Percentiles rank a stretch among this genome's conserved stretches.
Evolutionary conservation across 208 protist species (phyloP).

Genomic region (Entamoeba dispar): DNA sequence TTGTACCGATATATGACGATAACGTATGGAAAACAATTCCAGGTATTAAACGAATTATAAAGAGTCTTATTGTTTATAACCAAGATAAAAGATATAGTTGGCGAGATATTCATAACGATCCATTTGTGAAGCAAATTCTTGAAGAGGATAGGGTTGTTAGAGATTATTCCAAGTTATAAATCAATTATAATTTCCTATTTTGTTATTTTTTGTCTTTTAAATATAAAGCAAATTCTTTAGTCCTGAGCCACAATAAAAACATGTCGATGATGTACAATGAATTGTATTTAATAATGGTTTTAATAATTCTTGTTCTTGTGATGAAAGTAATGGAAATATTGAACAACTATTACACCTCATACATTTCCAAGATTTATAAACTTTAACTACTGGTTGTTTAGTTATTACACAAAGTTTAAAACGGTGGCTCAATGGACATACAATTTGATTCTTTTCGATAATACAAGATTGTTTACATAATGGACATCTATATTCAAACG

Average conservation of each 20-base stretch:
- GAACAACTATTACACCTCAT: no score
- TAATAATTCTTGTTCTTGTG: no score
- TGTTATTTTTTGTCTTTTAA: background rate
- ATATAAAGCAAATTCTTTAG: background rate
- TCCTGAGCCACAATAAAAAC: background rate
- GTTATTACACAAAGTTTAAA: background rate
- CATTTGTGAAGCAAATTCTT: background rate
- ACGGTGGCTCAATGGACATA: background rate
- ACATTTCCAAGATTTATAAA: no score
- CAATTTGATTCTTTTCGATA: background rate
- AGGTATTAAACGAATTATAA: background rate
- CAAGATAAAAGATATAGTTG: background rate
- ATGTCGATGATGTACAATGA: background rate
- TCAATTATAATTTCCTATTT: background rate
- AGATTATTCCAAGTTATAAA: background rate
- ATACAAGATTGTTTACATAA: background rate
- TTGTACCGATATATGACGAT: background rate
- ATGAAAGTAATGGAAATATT: no score
- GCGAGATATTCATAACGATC: background rate
- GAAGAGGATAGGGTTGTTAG: background rate
- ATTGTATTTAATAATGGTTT: background rate
- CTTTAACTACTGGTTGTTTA: background rate
- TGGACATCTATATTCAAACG: background rate
- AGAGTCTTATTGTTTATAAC: background rate
- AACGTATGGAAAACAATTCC: background rate